Conservation (phyloP, 2,329 filamentous ascomycete species). For the Exutisphaerella laricina region DNA sequence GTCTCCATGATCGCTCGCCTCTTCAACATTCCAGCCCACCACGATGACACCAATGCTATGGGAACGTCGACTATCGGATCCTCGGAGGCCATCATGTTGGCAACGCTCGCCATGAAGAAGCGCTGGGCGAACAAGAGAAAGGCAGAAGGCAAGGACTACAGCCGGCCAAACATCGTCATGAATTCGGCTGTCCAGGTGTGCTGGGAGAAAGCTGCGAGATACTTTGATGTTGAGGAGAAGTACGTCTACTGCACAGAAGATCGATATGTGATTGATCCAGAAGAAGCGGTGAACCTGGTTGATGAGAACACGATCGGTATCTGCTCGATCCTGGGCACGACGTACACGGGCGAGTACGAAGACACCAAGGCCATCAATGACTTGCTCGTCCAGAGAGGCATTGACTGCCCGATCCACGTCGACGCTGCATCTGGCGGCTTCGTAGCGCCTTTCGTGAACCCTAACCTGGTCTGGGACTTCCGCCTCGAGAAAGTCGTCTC, state of each 20-base stretch:
- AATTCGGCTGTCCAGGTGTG: slow-evolving; percentile 93
- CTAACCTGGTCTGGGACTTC: slow-evolving; percentile 86
- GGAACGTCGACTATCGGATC: slow-evolving; percentile 86
- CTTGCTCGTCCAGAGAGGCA: slow-evolving; percentile 64
- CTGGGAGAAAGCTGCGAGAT: slow-evolving; percentile 71
- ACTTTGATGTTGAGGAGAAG: slow-evolving; percentile 78
- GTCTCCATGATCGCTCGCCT: slow-evolving; percentile 69
- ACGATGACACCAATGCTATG: slow-evolving; percentile 59
- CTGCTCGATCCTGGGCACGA: slow-evolving; percentile 83
- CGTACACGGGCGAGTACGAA: slow-evolving; percentile 94
- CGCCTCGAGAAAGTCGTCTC: slow-evolving; percentile 80
- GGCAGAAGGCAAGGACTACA: slow-evolving; percentile 73
- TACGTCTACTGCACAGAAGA: slow-evolving; percentile 59
- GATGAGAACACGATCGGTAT: slow-evolving; percentile 82
- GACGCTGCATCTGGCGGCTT: slow-evolving; percentile 91
- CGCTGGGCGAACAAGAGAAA: slow-evolving; percentile 83
- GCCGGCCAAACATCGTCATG: slow-evolving; percentile 90
- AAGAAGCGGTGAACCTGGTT: slow-evolving; percentile 55
- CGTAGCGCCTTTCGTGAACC: slow-evolving; percentile 84
- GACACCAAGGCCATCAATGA: slow-evolving; percentile 91
- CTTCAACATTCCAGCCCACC: slow-evolving; percentile 67
- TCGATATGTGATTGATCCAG: slow-evolving; percentile 59
- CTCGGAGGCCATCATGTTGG: slow-evolving; percentile 82
- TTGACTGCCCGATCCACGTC: slow-evolving; percentile 86
- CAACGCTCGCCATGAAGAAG: slow-evolving; percentile 87